Evolutionary conservation across 2,329 filamentous ascomycete species (phyloP).

Genomic region (Chaetomiaceae sp.): DNA sequence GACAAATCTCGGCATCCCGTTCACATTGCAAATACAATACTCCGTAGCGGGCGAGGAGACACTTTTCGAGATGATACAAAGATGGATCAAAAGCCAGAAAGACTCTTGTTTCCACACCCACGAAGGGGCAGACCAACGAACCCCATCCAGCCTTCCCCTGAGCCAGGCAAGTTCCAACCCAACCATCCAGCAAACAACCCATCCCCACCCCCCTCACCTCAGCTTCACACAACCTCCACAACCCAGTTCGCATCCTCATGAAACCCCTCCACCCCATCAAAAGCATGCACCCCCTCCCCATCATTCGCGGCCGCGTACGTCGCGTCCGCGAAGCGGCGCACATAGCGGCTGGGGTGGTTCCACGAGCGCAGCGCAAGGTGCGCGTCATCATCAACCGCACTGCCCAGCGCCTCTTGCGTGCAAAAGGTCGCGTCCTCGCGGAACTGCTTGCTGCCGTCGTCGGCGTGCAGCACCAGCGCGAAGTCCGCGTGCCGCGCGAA

Average conservation of each 20-base stretch:
- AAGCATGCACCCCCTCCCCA: conserved; percentile 45
- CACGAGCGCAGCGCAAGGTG: conserved; percentile 47
- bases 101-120: no score
- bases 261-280: conserved; percentile 44
- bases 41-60: no score
- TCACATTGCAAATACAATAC: no score
- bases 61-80: no score
- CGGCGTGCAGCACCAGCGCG: conserved; percentile 40
- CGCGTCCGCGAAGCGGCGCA: conserved; percentile 43
- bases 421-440: conserved; percentile 59
- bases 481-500: conserved; percentile 54
- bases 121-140: no score
- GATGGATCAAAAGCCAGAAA: no score
- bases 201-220: conserved; percentile 38
- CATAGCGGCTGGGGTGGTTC: conserved; percentile 53
- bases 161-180: no score
- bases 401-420: conserved; percentile 44
- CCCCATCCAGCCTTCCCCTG: no score
- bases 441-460: conserved; percentile 52
- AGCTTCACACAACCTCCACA: no score
- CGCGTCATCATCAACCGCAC: conserved; percentile 31
- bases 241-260: conserved; percentile 50
- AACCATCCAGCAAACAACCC: no score
- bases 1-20: no score
- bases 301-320: conserved; percentile 47